Conservation (phyloP, 768 basidiomycete species). For the Termitomyces heimii region DNA sequence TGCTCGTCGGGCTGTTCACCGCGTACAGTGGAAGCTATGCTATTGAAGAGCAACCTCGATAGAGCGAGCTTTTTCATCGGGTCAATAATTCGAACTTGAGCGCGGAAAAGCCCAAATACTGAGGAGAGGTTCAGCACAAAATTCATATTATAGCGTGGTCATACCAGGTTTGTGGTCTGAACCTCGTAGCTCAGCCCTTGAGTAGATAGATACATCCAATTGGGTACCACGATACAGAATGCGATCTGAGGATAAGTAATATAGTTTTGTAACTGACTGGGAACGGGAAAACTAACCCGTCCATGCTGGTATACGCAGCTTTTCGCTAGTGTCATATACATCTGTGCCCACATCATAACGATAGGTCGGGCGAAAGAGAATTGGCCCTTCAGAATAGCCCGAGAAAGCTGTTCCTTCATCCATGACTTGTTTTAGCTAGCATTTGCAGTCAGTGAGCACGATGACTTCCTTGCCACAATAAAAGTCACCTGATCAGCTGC, state of each 20-base stretch:
- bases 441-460: conserved; percentile 1
- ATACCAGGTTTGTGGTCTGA: conserved; percentile 95
- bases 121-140: background rate
- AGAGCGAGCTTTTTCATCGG: conserved; percentile 64
- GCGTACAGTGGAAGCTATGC: conserved; percentile 45
- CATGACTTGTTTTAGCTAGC: conserved; percentile 69
- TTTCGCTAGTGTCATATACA: conserved; percentile 92
- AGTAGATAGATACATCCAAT: conserved; percentile 75
- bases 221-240: conserved; percentile 74
- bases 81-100: conserved; percentile 76
- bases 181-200: conserved; percentile 77
- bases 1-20: conserved; percentile 47
- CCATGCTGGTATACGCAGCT: conserved; percentile 95
- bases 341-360: conserved; percentile 83
- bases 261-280: background rate
- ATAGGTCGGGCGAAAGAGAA: conserved; percentile 94
- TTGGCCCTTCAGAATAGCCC: conserved; percentile 84
- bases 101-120: conserved; percentile 85
- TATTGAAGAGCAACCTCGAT: conserved; percentile 62
- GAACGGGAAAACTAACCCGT: conserved; percentile 54
- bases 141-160: background rate
- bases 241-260: conserved; percentile 58
- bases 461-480: background rate
- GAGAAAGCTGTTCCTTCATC: conserved; percentile 67
- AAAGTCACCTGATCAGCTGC: conserved; percentile 77